Percentiles rank a stretch among this genome's conserved stretches.
These are phyloP conservation scores for Phytophthora tubulina DNA, from an alignment of 352 stramenopile species.

Conservation along the genomic window DNA sequence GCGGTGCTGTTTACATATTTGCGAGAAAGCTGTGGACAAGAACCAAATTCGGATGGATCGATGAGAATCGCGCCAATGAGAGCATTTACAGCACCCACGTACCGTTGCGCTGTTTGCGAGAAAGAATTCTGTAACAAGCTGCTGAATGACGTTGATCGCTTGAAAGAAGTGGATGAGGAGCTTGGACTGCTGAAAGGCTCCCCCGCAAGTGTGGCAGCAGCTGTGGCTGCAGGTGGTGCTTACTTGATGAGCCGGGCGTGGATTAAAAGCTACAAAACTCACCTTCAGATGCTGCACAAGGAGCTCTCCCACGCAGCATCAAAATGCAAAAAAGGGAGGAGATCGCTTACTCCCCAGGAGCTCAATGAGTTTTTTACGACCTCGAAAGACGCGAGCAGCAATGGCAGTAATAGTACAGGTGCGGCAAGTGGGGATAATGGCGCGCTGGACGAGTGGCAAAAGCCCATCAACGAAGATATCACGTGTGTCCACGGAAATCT, in stretches of 20 bases:
- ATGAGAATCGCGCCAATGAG: slow-evolving; percentile 16
- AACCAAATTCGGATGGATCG: not conserved
- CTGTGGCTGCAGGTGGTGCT: slow-evolving; percentile 37
- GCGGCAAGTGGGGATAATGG: slow-evolving; percentile 18
- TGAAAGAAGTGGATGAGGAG: slow-evolving; percentile 62
- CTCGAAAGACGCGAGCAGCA: slow-evolving; percentile 7
- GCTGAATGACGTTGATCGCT: slow-evolving; percentile 56
- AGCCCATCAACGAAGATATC: slow-evolving; percentile 78
- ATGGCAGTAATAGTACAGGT: slow-evolving; percentile 12
- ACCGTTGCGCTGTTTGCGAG: slow-evolving; percentile 61
- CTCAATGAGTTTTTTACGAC: slow-evolving; percentile 24
- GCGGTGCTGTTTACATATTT: slow-evolving; percentile 58
- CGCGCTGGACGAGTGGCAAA: slow-evolving; percentile 47
- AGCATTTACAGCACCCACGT: slow-evolving; percentile 57
- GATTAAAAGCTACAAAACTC: slow-evolving; percentile 78
- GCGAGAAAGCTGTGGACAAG: slow-evolving; percentile 42
- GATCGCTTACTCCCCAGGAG: slow-evolving; percentile 22
- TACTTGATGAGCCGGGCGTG: slow-evolving; percentile 77
- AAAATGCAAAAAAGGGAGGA: slow-evolving; percentile 42
- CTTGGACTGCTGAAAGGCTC: slow-evolving; percentile 60
- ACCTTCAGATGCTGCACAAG: slow-evolving; percentile 64
- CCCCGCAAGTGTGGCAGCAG: slow-evolving; percentile 30
- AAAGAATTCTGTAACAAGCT: slow-evolving; percentile 60
- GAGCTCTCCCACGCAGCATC: slow-evolving; percentile 44
- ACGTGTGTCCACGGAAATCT: slow-evolving; percentile 73